These are phyloP conservation scores for Marchantia polymorpha DNA, from an alignment of 225 moss, liverwort and hornwort genomes.

Conservation along the genomic window DNA sequence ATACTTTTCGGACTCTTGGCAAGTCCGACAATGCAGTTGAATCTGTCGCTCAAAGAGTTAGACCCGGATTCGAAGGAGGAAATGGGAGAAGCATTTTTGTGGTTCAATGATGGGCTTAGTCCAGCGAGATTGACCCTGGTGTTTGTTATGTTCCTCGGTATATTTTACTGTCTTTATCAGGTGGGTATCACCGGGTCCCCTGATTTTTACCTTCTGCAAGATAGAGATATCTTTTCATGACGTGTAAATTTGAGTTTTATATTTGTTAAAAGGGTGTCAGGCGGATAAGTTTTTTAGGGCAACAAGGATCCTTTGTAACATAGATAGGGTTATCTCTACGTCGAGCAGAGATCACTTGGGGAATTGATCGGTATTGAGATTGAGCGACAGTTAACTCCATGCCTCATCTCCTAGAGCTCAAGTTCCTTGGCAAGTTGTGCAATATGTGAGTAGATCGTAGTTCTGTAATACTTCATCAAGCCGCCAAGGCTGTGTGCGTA, in stretches of 20 bases:
- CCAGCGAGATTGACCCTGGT: slow-evolving; percentile 63
- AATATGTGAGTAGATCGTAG: too few species aligned
- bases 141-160: slow-evolving; percentile 64
- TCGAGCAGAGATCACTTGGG: too few species aligned
- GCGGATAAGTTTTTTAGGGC: background rate
- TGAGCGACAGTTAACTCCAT: too few species aligned
- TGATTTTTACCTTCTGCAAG: slow-evolving; percentile 69
- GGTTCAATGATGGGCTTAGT: slow-evolving; percentile 72
- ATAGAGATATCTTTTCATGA: slow-evolving; percentile 29
- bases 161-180: slow-evolving; percentile 76
- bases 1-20: slow-evolving; percentile 70
- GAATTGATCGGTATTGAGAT: too few species aligned
- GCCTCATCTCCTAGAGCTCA: too few species aligned
- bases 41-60: slow-evolving; percentile 67
- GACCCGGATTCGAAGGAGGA: slow-evolving; percentile 64
- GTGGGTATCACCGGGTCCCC: slow-evolving; percentile 61
- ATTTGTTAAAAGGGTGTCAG: background rate
- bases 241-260: background rate
- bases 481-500: too few species aligned
- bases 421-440: too few species aligned
- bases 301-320: background rate
- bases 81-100: slow-evolving; percentile 64
- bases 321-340: background rate
- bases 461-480: too few species aligned
- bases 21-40: slow-evolving; percentile 87